Conservation (phyloP, 257 asterid species). For the Jasminum sambac region DNA sequence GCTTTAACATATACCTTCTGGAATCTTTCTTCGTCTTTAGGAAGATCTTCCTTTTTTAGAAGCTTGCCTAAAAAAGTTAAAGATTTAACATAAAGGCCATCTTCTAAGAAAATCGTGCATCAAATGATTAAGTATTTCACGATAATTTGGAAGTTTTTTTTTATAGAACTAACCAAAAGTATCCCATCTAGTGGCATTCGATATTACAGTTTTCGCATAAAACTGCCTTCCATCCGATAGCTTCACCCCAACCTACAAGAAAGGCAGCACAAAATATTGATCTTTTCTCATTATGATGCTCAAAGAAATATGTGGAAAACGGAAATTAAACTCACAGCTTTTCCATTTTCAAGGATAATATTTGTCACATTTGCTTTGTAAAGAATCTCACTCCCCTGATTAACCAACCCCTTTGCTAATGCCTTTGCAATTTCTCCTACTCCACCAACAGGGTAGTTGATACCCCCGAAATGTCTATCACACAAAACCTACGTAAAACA, state of each 20-base stretch:
- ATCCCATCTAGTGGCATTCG: conserved; percentile 99
- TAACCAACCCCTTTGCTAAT: conserved; percentile 73
- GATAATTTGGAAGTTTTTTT: conserved; percentile 21
- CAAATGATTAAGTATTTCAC: conserved; percentile 9
- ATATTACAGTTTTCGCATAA: conserved; percentile 80
- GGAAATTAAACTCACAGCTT: conserved; percentile 66
- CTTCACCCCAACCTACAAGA: conserved; percentile 84
- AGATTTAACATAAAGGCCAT: conserved; percentile 4
- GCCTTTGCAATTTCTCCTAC: conserved; percentile 96
- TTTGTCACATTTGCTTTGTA: conserved; percentile 79
- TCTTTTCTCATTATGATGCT: conserved; percentile 23
- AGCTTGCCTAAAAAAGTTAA: conserved; percentile 63
- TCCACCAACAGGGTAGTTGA: conserved; percentile 97
- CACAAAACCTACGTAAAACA: conserved; percentile 71
- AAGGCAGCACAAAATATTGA: conserved; percentile 4
- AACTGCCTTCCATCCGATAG: conserved; percentile 82
- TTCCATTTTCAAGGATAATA: conserved; percentile 66
- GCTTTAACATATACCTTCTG: conserved; percentile 91
- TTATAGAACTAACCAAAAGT: conserved; percentile 72
- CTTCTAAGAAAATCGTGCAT: conserved; percentile 4
- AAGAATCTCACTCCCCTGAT: conserved; percentile 74
- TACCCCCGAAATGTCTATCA: conserved; percentile 98
- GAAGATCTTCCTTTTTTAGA: conserved; percentile 69
- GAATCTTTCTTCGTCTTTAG: conserved; percentile 86
- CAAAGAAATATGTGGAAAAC: conserved; percentile 10